A percentile compares a stretch with the other conserved stretches of the same genome.
Conservation (phyloP, 2,329 filamentous ascomycete species). For the Botrytis deweyae region DNA sequence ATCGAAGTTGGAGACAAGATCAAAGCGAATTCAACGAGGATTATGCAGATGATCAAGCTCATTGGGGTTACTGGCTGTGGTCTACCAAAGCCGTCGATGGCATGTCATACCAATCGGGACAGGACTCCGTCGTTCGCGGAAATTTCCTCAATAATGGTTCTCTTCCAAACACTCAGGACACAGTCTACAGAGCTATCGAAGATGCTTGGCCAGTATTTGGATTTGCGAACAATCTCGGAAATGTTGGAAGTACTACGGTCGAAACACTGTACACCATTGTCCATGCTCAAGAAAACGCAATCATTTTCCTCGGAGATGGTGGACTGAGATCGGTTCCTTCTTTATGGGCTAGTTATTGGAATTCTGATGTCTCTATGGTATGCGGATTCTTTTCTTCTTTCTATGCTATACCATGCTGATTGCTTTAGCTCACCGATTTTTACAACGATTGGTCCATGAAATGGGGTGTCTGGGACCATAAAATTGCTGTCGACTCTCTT, state of each 20-base stretch:
- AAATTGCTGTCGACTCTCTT: constrained; percentile 65
- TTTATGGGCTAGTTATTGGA: constrained; percentile 75
- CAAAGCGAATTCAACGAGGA: constrained; percentile 38
- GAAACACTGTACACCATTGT: constrained; percentile 34
- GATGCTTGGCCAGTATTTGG: constrained; percentile 79
- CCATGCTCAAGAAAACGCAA: constrained; percentile 35
- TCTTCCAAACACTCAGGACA: constrained; percentile 64
- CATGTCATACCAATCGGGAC: constrained; percentile 67
- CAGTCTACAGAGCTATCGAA: constrained; percentile 63
- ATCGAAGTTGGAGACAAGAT: constrained; percentile 30
- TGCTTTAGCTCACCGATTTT: constrained; percentile 61
- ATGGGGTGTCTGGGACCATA: constrained; percentile 64
- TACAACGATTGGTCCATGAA: constrained; percentile 72
- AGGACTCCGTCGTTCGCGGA: constrained; percentile 61
- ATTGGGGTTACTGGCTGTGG: constrained; percentile 82
- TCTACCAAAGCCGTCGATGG: constrained; percentile 59
- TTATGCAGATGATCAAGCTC: constrained; percentile 50
- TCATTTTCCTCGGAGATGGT: constrained; percentile 38
- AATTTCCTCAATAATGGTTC: constrained; percentile 63
- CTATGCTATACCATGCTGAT: neutral
- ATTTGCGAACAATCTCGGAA: constrained; percentile 47
- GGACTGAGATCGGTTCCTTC: constrained; percentile 66
- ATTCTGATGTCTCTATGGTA: constrained; percentile 57
- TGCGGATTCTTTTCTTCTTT: constrained; percentile 11
- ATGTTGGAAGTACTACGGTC: constrained; percentile 27